Base-by-base conservation (phyloP, 768 basidiomycete species). In the Calvatia gigantea region DNA sequence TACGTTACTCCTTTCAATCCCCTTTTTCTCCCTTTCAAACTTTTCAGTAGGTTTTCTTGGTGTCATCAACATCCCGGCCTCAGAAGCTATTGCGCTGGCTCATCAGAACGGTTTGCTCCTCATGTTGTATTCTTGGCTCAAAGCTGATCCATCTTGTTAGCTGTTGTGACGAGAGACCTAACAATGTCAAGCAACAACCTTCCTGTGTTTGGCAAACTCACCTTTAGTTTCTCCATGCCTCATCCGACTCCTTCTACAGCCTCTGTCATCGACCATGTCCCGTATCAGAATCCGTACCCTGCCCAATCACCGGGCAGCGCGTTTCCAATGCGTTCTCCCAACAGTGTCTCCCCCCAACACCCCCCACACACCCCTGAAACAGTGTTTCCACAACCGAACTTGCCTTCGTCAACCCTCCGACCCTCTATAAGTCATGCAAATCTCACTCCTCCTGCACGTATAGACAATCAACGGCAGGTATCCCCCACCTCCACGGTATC, bases 201-300 rank as follows among this genome's bases (percentile, higher is more conserved):
- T 21, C 79, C 84, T 41, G 93, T 94, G 0, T 88, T 88, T 67
- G 93, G 93, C 23, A 90, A 88, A 70, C 77, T 94, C 57, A 82
- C 87, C 58, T 84, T 94, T 63, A 77, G 76, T 2, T 79, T 84
- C 57, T 74, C 83, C 28, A 65, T 75, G 32, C 62, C 70, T n/a
- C 63, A 69, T 37, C 68, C 71, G 58, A 62, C 65, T n/a, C 62
- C 58, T 5, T 31, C 54, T 19, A 15, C 54, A 12, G 25, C 44
- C 25, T 37, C 59, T 15, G 35, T 52, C 25, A 37, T 39, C 17
- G 54, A 51, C 38, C 60, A 58, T 29, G 28, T 51, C 4, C 25
- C 53, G 5, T 61, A 56, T 35, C 60, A 56, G 46, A 28, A 42
- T 32, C 60, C 58, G 46, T 49, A 41, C n/a, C 37, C 57, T 14